Conservation (phyloP, 2,329 filamentous ascomycete species). For the Botrytis aclada region DNA sequence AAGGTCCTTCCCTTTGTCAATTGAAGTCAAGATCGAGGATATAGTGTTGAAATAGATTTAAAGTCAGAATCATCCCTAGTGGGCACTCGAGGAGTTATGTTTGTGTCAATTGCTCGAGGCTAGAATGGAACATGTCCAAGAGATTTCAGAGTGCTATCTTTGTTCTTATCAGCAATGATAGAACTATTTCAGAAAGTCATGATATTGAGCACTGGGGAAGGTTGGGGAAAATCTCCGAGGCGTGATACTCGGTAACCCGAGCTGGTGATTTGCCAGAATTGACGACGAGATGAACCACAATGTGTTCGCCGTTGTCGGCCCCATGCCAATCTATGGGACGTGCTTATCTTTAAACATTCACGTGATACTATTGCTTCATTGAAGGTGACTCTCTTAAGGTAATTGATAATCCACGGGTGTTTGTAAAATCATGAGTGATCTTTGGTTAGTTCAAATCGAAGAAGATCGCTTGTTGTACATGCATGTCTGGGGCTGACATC, state of each 20-base stretch:
- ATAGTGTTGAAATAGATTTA: neutral
- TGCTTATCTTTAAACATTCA: neutral
- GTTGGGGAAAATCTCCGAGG: neutral
- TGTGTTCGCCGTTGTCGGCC: neutral
- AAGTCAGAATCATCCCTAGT: neutral
- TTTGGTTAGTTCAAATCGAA: neutral
- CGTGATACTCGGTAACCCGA: neutral
- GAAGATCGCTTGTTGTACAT: neutral
- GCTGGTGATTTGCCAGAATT: neutral
- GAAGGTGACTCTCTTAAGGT: too few species aligned
- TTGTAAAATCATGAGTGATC: neutral
- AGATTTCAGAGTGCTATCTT: neutral
- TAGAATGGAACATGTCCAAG: neutral
- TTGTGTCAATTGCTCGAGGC: neutral
- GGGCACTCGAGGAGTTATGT: neutral
- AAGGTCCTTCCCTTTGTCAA: neutral
- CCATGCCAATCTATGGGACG: too few species aligned
- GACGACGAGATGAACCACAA: neutral
- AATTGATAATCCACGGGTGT: neutral
- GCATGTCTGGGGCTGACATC: neutral
- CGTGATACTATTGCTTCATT: neutral
- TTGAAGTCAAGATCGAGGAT: neutral
- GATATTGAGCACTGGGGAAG: neutral
- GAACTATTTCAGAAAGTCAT: neutral
- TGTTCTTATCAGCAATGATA: neutral